Conservation (phyloP, 108 stramenopile genomes). For the Conticribra guillardii region DNA sequence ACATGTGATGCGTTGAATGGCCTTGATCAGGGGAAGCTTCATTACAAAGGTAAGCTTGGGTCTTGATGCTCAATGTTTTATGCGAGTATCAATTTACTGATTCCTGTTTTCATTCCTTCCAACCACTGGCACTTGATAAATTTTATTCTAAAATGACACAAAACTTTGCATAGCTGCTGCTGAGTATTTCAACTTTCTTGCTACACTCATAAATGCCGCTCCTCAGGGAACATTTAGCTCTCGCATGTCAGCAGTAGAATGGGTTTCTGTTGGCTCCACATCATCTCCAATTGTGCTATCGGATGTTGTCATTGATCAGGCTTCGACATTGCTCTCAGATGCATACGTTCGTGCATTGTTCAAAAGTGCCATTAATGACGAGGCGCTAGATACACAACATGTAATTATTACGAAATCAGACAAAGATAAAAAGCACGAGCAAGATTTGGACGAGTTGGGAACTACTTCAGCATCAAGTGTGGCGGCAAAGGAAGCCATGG, state of each 20-base stretch:
- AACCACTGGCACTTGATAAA: too few species aligned
- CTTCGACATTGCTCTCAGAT: constrained; percentile 61
- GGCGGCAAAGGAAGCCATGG: constrained; percentile 84
- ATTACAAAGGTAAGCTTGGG: constrained; percentile 50
- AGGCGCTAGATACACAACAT: constrained; percentile 49
- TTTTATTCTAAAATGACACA: too few species aligned
- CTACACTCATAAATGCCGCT: constrained; percentile 67
- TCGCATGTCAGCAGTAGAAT: constrained; percentile 75
- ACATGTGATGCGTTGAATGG: constrained; percentile 61
- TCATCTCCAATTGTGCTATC: constrained; percentile 76
- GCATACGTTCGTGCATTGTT: constrained; percentile 73
- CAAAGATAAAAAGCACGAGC: constrained; percentile 78
- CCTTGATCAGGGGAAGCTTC: constrained; percentile 32
- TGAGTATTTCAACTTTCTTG: constrained; percentile 66
- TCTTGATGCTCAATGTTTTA: too few species aligned
- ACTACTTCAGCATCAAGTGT: constrained; percentile 56
- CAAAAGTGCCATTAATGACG: constrained; percentile 59
- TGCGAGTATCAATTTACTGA: too few species aligned
- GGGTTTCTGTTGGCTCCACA: constrained; percentile 77
- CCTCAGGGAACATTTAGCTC: constrained; percentile 75
- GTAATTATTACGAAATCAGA: constrained; percentile 66
- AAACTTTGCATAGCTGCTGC: constrained; percentile 39
- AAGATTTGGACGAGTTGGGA: constrained; percentile 62
- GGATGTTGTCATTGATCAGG: constrained; percentile 75
- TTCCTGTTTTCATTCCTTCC: too few species aligned